Percentiles rank a stretch among this genome's conserved stretches.
These are phyloP conservation scores for Tetracladium setigerum DNA, from an alignment of 495 filamentous ascomycete species.

Conservation along the genomic window DNA sequence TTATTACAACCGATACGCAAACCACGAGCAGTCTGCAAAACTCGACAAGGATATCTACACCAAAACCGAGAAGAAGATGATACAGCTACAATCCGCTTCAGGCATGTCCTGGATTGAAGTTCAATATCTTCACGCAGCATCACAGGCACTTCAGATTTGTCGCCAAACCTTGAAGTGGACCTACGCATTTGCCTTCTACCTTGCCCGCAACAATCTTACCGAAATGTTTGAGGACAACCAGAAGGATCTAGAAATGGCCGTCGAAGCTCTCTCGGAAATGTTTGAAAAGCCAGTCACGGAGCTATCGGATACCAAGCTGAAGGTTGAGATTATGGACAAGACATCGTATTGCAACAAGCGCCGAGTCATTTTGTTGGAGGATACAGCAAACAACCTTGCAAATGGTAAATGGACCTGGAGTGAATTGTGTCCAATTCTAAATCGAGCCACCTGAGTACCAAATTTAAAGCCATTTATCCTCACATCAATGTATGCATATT, in stretches of 20 bases:
- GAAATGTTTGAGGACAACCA: conserved; percentile 99
- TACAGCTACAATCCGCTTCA: conserved; percentile 81
- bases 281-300: conserved; percentile 92
- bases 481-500: too few species aligned
- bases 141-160: conserved; percentile 89
- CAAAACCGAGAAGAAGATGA: conserved; percentile 99
- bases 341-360: conserved; percentile 93
- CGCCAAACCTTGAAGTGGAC: conserved; percentile 98
- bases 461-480: too few species aligned
- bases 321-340: conserved; percentile 97
- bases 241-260: conserved; percentile 93
- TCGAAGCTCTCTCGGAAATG: conserved; percentile 92
- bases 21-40: conserved; percentile 96
- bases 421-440: too few species aligned
- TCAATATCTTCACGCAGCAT: conserved; percentile 88
- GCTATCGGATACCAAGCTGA: conserved; percentile 61
- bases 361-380: conserved; percentile 77
- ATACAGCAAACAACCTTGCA: conserved; percentile 86
- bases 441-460: too few species aligned
- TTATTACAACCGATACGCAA: conserved; percentile 98
- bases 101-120: conserved; percentile 99
- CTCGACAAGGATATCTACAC: conserved; percentile 92
- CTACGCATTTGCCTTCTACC: conserved; percentile 95
- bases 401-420: conserved; percentile 55
- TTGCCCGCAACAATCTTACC: conserved; percentile 88